Conservation (phyloP, 345 rosid species). For the Pelargonium nanum region DNA sequence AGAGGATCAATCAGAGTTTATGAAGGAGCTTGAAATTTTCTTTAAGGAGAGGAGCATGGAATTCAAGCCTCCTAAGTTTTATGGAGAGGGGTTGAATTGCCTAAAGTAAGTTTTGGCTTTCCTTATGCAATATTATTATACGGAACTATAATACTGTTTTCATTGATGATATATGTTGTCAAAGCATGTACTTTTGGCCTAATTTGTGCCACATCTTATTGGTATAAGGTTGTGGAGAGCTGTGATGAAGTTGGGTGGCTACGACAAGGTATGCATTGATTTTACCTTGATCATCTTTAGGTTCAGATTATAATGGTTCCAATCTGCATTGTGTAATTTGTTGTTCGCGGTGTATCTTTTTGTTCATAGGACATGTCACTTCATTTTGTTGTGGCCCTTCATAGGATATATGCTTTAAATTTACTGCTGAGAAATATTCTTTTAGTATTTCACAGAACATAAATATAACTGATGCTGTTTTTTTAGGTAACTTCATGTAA, state of each 20-base stretch:
- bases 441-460: neutral
- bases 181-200: neutral
- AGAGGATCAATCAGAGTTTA: constrained; percentile 48
- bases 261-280: constrained; percentile 41
- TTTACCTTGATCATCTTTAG: neutral
- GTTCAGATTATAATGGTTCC: neutral
- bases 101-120: constrained; percentile 39
- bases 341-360: neutral
- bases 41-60: constrained; percentile 48
- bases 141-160: neutral
- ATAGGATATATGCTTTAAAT: neutral
- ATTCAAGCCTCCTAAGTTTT: constrained; percentile 68
- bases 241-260: constrained; percentile 60
- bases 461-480: constrained; percentile 6
- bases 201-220: constrained; percentile 10
- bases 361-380: neutral
- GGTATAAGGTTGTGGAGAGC: constrained; percentile 58
- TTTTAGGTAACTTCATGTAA: constrained; percentile 56
- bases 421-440: neutral
- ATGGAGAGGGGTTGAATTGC: constrained; percentile 57
- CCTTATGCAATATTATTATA: neutral
- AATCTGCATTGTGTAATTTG: neutral
- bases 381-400: neutral
- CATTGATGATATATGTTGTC: neutral
- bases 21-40: constrained; percentile 48